These are phyloP conservation scores for Laburnicola sp. DNA, from an alignment of 2,329 filamentous ascomycete species.

Conservation along the genomic window DNA sequence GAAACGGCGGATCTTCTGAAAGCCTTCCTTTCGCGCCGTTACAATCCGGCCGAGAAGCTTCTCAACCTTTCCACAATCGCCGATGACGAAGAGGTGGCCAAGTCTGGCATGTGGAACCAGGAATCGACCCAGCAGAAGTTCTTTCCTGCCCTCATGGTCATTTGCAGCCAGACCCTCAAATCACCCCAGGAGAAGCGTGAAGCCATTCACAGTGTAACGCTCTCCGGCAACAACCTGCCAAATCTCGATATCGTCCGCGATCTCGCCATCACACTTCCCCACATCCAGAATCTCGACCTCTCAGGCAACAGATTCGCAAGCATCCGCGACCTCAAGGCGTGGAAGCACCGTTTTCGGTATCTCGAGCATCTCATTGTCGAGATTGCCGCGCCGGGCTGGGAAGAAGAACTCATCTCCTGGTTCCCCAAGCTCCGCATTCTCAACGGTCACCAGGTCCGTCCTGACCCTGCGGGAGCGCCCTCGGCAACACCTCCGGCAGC, in stretches of 20 bases:
- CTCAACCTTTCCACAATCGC: constrained; percentile 80
- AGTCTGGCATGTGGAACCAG: constrained; percentile 74
- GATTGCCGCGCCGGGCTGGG: constrained; percentile 55
- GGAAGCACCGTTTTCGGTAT: constrained; percentile 76
- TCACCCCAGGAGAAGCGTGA: constrained; percentile 71
- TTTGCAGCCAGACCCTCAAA: constrained; percentile 78
- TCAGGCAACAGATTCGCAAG: constrained; percentile 78
- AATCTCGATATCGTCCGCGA: constrained; percentile 73
- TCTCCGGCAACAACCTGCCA: constrained; percentile 77
- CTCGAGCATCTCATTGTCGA: constrained; percentile 79
- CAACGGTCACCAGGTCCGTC: constrained; percentile 74
- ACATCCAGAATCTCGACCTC: constrained; percentile 85
- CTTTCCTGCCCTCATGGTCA: constrained; percentile 87
- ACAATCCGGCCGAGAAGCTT: constrained; percentile 70
- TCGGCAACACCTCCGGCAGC: constrained; percentile 28
- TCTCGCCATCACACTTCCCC: constrained; percentile 77
- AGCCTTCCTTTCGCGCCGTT: constrained; percentile 72
- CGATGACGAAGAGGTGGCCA: constrained; percentile 69
- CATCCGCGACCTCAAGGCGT: constrained; percentile 68
- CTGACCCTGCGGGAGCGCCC: constrained; percentile 56
- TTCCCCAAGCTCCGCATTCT: constrained; percentile 79
- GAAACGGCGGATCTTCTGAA: constrained; percentile 65
- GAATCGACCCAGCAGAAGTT: constrained; percentile 78
- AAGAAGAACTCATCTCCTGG: constrained; percentile 73
- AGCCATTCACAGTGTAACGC: constrained; percentile 77